phyloP scores from a whole-genome alignment of 352 stramenopile genomes.

The Phytophthora melonis region DNA sequence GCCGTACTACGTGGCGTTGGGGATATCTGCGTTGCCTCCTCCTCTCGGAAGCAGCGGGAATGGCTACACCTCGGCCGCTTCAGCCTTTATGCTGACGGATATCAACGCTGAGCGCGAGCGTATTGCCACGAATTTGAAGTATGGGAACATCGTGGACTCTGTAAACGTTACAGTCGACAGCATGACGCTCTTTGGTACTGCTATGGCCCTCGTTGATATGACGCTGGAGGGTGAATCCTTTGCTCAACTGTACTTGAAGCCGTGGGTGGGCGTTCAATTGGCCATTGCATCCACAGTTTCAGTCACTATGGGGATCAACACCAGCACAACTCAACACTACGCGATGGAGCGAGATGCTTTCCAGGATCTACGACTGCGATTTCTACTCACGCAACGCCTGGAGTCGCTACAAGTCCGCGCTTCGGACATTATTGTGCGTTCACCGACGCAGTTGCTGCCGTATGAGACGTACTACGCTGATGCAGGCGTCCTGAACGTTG shows the following conservation, averaged over 20 bases:
- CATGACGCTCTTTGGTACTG: conserved; percentile 24
- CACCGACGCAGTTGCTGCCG: conserved; percentile 6
- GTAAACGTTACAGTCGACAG: conserved; percentile 20
- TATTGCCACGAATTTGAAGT: conserved; percentile 24
- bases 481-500: conserved; percentile 21
- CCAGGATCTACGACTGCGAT: conserved; percentile 25
- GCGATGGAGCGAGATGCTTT: conserved; percentile 21
- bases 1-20: conserved; percentile 24
- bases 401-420: conserved; percentile 8
- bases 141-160: conserved; percentile 4
- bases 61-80: background rate
- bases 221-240: conserved; percentile 35
- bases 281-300: conserved; percentile 16
- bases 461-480: conserved; percentile 19
- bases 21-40: conserved; percentile 31
- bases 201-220: conserved; percentile 35
- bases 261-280: conserved; percentile 36
- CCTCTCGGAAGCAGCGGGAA: conserved; percentile 10
- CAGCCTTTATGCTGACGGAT: conserved; percentile 7
- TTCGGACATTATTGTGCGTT: conserved; percentile 31
- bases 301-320: conserved; percentile 2
- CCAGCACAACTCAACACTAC: conserved; percentile 10
- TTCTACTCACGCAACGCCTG: conserved; percentile 22
- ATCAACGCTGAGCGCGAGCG: conserved; percentile 33
- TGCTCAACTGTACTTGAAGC: conserved; percentile 33